phyloP scores from a whole-genome alignment of 2,329 filamentous ascomycete genomes.

The Neurospora sp. region DNA sequence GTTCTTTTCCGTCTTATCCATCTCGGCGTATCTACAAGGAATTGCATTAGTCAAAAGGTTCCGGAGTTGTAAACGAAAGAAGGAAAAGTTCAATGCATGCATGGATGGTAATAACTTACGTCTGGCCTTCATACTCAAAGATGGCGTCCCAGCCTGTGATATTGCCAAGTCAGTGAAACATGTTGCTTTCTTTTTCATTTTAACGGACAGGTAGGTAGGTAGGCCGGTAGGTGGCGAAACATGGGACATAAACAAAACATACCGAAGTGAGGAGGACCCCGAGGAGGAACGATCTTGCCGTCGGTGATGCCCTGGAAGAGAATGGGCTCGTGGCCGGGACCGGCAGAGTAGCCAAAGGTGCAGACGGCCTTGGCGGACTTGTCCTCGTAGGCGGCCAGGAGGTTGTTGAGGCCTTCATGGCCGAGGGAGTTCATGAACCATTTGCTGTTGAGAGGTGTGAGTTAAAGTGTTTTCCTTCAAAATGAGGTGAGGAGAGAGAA shows the following conservation, averaged over 20 bases:
- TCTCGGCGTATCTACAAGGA: constrained; percentile 68
- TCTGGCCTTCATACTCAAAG: constrained; percentile 87
- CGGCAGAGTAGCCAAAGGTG: constrained; percentile 86
- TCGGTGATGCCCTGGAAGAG: constrained; percentile 87
- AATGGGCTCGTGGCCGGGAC: constrained; percentile 72
- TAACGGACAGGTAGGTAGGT: not conserved
- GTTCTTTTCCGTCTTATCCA: constrained; percentile 84
- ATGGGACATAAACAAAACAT: constrained; percentile 24
- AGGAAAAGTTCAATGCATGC: not conserved
- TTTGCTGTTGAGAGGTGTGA: constrained; percentile 52
- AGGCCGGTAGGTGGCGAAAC: too few relatives aligned
- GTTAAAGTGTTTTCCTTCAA: not conserved
- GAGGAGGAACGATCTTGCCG: constrained; percentile 72
- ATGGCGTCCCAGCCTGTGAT: constrained; percentile 85
- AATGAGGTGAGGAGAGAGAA: not conserved
- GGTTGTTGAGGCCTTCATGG: constrained; percentile 76
- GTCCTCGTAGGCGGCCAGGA: constrained; percentile 79
- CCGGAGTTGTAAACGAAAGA: not conserved
- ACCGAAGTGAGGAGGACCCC: constrained; percentile 79
- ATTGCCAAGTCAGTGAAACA: not conserved
- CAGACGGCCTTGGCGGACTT: constrained; percentile 90
- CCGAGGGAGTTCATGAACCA: constrained; percentile 84
- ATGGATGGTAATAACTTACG: constrained; percentile 34
- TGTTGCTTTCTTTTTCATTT: not conserved
- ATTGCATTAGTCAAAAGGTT: not conserved